Conservation (phyloP, 108 stramenopile species). For the Chaetoceros muelleri region DNA sequence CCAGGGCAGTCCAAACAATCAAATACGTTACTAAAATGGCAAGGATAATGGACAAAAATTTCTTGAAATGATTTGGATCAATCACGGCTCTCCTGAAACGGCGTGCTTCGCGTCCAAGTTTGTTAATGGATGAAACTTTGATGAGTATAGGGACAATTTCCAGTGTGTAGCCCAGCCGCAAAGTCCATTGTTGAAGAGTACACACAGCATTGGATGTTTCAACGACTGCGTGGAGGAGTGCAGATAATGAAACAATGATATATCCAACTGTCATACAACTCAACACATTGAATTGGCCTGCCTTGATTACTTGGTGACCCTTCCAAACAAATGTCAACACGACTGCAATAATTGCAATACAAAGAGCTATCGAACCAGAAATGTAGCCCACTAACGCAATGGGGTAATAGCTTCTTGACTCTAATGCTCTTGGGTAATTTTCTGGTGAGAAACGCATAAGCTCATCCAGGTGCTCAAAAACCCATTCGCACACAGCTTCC, state of each 20-base stretch:
- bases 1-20: conserved; percentile 1
- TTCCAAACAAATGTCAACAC: not conserved
- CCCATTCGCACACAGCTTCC: conserved; percentile 14
- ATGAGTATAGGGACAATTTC: conserved; percentile 9
- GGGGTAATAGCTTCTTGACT: not conserved
- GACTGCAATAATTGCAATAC: not conserved
- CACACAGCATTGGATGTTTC: not conserved
- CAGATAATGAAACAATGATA: conserved; percentile 2
- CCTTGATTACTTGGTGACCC: conserved; percentile 2
- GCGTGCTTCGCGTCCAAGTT: not conserved
- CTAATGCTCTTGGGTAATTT: conserved; percentile 5
- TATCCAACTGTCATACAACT: conserved; percentile 2
- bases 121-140: conserved; percentile 12
- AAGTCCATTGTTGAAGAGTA: conserved; percentile 1
- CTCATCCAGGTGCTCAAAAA: conserved; percentile 9
- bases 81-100: not conserved
- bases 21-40: conserved; percentile 1
- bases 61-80: not conserved
- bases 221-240: not conserved
- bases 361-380: not conserved
- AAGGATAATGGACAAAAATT: not conserved
- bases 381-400: not conserved
- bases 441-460: not conserved
- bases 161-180: conserved; percentile 8
- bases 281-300: conserved; percentile 3